phyloP scores from a whole-genome alignment of 2,329 filamentous ascomycete genomes.

The Diaporthe humulicola region DNA sequence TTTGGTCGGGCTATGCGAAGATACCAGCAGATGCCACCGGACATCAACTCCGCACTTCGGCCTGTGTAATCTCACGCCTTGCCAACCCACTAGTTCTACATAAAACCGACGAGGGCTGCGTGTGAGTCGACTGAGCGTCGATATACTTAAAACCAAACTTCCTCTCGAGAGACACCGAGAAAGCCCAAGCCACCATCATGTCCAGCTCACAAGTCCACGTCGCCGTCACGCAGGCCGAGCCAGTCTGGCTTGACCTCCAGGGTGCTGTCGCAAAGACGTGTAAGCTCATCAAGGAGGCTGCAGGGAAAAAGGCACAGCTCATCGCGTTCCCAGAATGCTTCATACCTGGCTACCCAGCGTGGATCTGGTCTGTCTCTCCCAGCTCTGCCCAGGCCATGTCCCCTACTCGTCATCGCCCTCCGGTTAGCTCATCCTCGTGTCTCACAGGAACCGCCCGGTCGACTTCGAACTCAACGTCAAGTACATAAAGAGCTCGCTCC shows the following conservation, averaged over 20 bases:
- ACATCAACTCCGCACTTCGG: slow-evolving; percentile 10
- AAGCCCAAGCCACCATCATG: not conserved
- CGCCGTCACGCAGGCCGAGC: slow-evolving; percentile 70
- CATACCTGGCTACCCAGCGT: slow-evolving; percentile 68
- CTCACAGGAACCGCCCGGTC: slow-evolving; percentile 22
- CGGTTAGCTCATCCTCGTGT: slow-evolving; percentile 15
- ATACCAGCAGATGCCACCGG: not conserved
- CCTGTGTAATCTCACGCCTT: not conserved
- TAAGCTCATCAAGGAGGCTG: slow-evolving; percentile 67
- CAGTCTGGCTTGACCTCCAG: slow-evolving; percentile 70
- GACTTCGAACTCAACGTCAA: slow-evolving; percentile 47
- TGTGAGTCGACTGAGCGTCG: not conserved
- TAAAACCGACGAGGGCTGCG: not conserved
- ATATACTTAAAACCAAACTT: not conserved
- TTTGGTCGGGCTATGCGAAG: slow-evolving; percentile 5
- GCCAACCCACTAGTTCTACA: not conserved
- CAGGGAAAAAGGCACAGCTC: slow-evolving; percentile 64
- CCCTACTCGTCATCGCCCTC: slow-evolving; percentile 44
- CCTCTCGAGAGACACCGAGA: not conserved
- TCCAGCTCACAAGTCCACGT: slow-evolving; percentile 47
- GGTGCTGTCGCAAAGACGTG: slow-evolving; percentile 69
- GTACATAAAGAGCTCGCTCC: slow-evolving; percentile 58
- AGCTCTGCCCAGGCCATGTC: slow-evolving; percentile 43
- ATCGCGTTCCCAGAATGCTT: slow-evolving; percentile 68
- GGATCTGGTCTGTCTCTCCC: slow-evolving; percentile 50